Evolutionary conservation across 2,329 filamentous ascomycete species (phyloP).

Genomic region (Calonectria pauciramosa): DNA sequence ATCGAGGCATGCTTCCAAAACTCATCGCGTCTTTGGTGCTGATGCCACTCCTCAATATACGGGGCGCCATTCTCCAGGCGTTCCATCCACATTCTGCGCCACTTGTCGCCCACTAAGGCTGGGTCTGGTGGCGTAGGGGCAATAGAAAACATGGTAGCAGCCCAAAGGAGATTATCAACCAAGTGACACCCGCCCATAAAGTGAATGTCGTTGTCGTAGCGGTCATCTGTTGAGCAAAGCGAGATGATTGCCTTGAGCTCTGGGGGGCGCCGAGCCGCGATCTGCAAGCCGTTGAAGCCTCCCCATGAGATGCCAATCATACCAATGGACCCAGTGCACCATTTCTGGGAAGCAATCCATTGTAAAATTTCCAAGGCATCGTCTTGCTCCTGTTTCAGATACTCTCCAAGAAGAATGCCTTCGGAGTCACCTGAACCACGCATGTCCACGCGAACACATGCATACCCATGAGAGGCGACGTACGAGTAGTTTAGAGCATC

Average conservation of each 20-base stretch:
- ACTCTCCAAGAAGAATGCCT: constrained; percentile 16
- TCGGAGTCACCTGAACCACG: constrained; percentile 16
- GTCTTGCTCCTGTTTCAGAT: constrained; percentile 18
- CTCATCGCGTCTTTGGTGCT: constrained; percentile 12
- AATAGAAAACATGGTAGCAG: constrained; percentile 17
- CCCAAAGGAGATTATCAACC: neutral
- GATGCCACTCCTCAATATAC: constrained; percentile 13
- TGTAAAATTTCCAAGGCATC: constrained; percentile 17
- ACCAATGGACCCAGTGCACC: constrained; percentile 19
- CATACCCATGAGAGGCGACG: constrained; percentile 12
- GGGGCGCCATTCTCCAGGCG: constrained; percentile 2
- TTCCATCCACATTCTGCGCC: constrained; percentile 15
- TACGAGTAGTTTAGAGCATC: constrained; percentile 18
- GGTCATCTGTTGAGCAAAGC: neutral
- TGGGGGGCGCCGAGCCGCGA: constrained; percentile 1
- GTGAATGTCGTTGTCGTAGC: neutral
- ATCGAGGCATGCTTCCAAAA: constrained; percentile 22
- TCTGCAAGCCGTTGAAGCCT: constrained; percentile 18
- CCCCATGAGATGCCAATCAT: constrained; percentile 26
- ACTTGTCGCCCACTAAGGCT: constrained; percentile 14
- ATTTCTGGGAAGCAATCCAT: constrained; percentile 11
- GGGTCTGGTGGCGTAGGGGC: constrained; percentile 13
- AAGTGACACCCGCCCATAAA: neutral
- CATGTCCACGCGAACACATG: constrained; percentile 19
- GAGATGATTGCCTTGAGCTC: constrained; percentile 7